Evolutionary conservation across 2,329 filamentous ascomycete genomes (phyloP).

Genomic region (Venturia asperata): DNA sequence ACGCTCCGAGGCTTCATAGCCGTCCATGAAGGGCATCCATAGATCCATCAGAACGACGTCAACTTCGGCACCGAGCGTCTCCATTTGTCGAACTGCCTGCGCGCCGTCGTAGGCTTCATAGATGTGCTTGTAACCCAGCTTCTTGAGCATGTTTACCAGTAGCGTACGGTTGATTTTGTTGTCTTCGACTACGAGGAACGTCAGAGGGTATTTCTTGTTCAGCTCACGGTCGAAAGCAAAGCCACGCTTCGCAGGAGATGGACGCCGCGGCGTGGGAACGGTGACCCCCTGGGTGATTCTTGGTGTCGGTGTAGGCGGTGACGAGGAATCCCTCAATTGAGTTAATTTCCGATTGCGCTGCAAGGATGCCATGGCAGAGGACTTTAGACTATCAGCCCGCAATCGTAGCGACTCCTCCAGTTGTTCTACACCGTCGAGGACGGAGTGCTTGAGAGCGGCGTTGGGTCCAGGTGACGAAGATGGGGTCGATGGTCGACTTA

Average conservation of each 20-base stretch:
- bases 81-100: conserved; percentile 58
- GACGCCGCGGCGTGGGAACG: conserved; percentile 2
- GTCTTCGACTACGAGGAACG: conserved; percentile 64
- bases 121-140: conserved; percentile 58
- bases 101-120: conserved; percentile 61
- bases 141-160: conserved; percentile 58
- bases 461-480: conserved; percentile 27
- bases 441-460: neutral
- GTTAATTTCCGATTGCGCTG: neutral
- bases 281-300: neutral
- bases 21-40: conserved; percentile 70
- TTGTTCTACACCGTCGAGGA: conserved; percentile 7
- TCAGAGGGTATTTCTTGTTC: conserved; percentile 54
- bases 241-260: conserved; percentile 24
- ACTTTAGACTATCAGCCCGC: neutral
- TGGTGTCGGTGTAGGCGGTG: neutral
- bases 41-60: conserved; percentile 67
- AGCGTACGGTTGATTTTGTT: conserved; percentile 65
- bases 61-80: conserved; percentile 38
- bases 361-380: neutral
- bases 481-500: conserved; percentile 46
- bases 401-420: neutral
- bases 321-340: neutral
- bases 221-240: conserved; percentile 48
- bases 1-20: conserved; percentile 58